A percentile compares a stretch with the other conserved stretches of the same genome.
These are phyloP conservation scores for Bauhinia variegata DNA, from an alignment of 306 rosid species.

Conservation along the genomic window DNA sequence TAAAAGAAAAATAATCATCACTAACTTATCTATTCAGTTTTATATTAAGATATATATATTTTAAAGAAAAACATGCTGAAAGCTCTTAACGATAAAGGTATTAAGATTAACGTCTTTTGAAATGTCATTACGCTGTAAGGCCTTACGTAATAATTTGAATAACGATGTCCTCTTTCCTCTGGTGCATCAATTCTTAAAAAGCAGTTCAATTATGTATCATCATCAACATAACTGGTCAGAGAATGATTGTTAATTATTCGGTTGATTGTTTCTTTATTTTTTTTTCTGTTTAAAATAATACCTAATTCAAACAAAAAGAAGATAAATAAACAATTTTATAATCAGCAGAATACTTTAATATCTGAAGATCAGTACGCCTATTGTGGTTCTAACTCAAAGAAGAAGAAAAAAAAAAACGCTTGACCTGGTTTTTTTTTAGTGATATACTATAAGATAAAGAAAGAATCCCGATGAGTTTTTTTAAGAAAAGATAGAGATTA, in stretches of 20 bases:
- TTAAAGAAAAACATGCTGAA: no score
- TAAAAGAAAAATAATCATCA: no score
- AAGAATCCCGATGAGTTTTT: background rate
- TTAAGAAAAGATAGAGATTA: background rate
- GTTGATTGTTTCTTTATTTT: slow-evolving; percentile 35
- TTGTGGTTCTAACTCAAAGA: no score
- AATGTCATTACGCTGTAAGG: slow-evolving; percentile 25
- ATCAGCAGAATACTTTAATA: background rate
- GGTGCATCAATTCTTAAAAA: slow-evolving; percentile 31
- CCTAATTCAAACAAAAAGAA: slow-evolving; percentile 1
- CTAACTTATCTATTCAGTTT: no score
- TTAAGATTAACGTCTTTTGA: slow-evolving; percentile 11
- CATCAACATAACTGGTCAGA: slow-evolving; percentile 43
- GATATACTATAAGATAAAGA: background rate
- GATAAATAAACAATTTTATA: no score
- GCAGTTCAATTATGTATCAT: slow-evolving; percentile 38
- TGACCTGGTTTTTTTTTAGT: no score
- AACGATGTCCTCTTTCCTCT: no score
- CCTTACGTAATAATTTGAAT: slow-evolving; percentile 27
- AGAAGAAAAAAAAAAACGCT: no score
- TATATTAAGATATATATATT: no score
- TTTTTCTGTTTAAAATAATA: background rate
- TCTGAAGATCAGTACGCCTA: no score
- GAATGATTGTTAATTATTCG: slow-evolving; percentile 40
- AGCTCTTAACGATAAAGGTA: slow-evolving; percentile 18